These are phyloP conservation scores for Penicillium flavigenum DNA, from an alignment of 495 filamentous ascomycete species.

Conservation along the genomic window DNA sequence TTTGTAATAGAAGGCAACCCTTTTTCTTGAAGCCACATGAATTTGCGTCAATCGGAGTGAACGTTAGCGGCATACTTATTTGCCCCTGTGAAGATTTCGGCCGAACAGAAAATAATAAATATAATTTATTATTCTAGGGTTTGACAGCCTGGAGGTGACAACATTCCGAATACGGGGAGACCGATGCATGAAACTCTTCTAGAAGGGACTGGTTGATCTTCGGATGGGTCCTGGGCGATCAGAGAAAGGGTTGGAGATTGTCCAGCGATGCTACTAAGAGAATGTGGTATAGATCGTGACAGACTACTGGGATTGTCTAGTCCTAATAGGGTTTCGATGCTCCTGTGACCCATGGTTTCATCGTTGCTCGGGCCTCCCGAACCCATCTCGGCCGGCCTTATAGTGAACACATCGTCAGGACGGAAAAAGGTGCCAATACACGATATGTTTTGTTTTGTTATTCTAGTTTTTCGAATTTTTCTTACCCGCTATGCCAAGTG, in stretches of 20 bases:
- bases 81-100: slow-evolving; percentile 2
- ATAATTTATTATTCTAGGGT: neutral
- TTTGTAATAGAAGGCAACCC: slow-evolving; percentile 9
- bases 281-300: slow-evolving; percentile 1
- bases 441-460: neutral
- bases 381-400: neutral
- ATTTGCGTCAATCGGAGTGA: slow-evolving; percentile 5
- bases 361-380: slow-evolving; percentile 3
- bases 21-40: slow-evolving; percentile 8
- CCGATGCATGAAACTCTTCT: slow-evolving; percentile 12
- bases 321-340: neutral
- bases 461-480: too few species aligned
- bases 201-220: slow-evolving; percentile 1
- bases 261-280: slow-evolving; percentile 2
- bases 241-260: neutral
- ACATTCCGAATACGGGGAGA: neutral
- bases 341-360: slow-evolving; percentile 1
- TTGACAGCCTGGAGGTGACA: neutral
- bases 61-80: neutral
- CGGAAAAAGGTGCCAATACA: neutral
- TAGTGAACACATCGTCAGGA: neutral
- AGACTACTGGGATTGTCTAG: neutral
- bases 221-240: slow-evolving; percentile 1
- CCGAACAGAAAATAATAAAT: neutral
- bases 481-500: too few species aligned